Evolutionary conservation across 1,284 basidiomycete genomes (phyloP).

Genomic region (Ganoderma leucocontextum): DNA sequence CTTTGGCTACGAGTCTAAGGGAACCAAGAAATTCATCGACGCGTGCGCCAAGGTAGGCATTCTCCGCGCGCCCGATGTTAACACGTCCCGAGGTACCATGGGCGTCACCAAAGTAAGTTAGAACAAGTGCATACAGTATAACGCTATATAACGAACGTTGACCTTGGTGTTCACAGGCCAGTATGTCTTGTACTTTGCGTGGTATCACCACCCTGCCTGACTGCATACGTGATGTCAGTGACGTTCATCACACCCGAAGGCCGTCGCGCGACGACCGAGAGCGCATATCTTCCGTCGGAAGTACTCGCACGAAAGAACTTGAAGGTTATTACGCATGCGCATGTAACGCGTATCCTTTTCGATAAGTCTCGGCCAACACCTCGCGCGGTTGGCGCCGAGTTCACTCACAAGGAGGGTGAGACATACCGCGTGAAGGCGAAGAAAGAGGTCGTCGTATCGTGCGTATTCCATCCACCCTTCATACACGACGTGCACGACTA

Average conservation of each 20-base stretch:
- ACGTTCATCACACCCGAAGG: constrained; percentile 63
- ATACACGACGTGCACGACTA: not conserved
- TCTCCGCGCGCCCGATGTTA: constrained; percentile 57
- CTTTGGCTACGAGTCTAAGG: constrained; percentile 44
- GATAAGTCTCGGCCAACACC: constrained; percentile 49
- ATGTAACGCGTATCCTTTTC: constrained; percentile 66
- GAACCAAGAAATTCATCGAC: constrained; percentile 54
- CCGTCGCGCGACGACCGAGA: constrained; percentile 65
- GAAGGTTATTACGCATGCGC: constrained; percentile 60
- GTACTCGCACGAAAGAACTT: constrained; percentile 71
- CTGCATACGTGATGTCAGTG: constrained; percentile 49
- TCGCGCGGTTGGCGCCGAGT: constrained; percentile 70
- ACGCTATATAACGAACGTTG: not conserved
- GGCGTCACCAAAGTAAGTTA: constrained; percentile 60
- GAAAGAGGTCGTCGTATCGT: constrained; percentile 73
- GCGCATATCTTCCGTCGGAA: constrained; percentile 68
- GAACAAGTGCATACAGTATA: not conserved
- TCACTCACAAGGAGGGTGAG: constrained; percentile 48
- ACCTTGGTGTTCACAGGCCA: not conserved
- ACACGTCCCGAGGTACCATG: constrained; percentile 55
- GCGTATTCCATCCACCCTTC: constrained; percentile 34
- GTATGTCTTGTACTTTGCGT: not conserved
- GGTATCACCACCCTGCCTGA: not conserved
- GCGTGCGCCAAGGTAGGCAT: constrained; percentile 58
- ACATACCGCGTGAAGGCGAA: constrained; percentile 54